Percentiles rank a stretch among this genome's conserved stretches.
Evolutionary conservation across 176 grass and related monocot genomes (phyloP).

Genomic region (Rhynchospora pubera): DNA sequence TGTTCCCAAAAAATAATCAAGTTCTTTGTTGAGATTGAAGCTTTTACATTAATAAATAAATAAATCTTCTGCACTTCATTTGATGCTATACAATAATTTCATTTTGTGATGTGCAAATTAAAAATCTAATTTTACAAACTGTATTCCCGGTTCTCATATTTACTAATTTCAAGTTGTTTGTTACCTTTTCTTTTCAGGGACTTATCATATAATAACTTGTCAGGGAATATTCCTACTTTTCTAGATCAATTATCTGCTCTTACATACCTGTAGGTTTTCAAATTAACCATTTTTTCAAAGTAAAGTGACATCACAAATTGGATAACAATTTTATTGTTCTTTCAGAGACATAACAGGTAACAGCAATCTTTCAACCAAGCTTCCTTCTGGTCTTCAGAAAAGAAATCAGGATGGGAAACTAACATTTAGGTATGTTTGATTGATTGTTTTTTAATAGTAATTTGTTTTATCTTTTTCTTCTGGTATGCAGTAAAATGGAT

Average conservation of each 20-base stretch:
- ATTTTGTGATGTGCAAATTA: background rate
- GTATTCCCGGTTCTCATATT: background rate
- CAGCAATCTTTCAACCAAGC: slow-evolving; percentile 20
- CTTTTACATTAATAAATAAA: background rate
- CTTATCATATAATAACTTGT: slow-evolving; percentile 43
- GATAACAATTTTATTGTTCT: background rate
- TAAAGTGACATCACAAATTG: background rate
- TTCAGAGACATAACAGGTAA: slow-evolving; percentile 17
- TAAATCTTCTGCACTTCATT: background rate
- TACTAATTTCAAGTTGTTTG: background rate
- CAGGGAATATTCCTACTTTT: slow-evolving; percentile 39
- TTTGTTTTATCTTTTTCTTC: background rate
- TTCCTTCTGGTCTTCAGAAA: slow-evolving; percentile 33
- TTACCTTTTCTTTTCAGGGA: slow-evolving; percentile 37
- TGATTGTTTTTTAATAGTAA: background rate
- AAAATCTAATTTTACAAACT: background rate
- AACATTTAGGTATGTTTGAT: slow-evolving; percentile 36
- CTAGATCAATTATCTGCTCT: slow-evolving; percentile 41
- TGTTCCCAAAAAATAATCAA: background rate
- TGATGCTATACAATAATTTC: background rate
- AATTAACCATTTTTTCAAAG: background rate
- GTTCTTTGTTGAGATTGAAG: background rate
- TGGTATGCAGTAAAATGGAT: background rate
- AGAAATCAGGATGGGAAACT: slow-evolving; percentile 24
- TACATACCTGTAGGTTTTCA: slow-evolving; percentile 29